Percentiles rank a stretch among this genome's conserved stretches.
Conservation (phyloP, 169 alveolate species). For the Eimeria brunetti region DNA sequence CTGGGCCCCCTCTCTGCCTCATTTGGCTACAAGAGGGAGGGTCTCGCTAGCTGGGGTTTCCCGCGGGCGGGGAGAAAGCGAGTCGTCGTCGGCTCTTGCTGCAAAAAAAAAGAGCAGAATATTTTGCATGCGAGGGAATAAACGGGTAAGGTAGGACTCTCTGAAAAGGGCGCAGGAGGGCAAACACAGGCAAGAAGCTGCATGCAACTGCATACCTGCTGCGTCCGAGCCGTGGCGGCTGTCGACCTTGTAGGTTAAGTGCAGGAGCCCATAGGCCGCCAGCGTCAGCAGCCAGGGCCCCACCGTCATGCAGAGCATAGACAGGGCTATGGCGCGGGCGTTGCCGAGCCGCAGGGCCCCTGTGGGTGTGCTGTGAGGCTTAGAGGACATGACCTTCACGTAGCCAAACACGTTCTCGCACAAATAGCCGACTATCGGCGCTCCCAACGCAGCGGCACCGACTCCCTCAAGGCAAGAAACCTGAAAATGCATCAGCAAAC, state of each 20-base stretch:
- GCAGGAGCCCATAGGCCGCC: conserved; percentile 87
- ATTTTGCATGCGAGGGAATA: too few species aligned
- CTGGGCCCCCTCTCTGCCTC: background rate
- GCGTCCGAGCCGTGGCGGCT: conserved; percentile 52
- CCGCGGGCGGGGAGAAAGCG: background rate
- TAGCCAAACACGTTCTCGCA: conserved; percentile 92
- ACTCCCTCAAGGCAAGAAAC: conserved; percentile 92
- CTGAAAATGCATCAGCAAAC: conserved; percentile 70
- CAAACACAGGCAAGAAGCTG: background rate
- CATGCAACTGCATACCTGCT: background rate
- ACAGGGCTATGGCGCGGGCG: conserved; percentile 89
- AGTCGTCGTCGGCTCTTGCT: background rate
- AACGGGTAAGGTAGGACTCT: background rate
- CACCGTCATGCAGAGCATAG: conserved; percentile 87
- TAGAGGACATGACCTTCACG: conserved; percentile 45
- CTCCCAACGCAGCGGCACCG: conserved; percentile 90
- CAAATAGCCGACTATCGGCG: conserved; percentile 91
- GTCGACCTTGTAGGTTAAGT: conserved; percentile 83
- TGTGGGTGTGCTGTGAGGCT: conserved; percentile 73
- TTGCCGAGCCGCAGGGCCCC: conserved; percentile 84
- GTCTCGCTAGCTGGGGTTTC: background rate
- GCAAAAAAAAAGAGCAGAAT: background rate
- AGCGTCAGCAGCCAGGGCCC: conserved; percentile 89
- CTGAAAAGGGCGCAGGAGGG: background rate
- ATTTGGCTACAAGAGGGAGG: background rate